These are phyloP conservation scores for Phytophthora melonis DNA, from an alignment of 352 stramenopile genomes.

Conservation along the genomic window DNA sequence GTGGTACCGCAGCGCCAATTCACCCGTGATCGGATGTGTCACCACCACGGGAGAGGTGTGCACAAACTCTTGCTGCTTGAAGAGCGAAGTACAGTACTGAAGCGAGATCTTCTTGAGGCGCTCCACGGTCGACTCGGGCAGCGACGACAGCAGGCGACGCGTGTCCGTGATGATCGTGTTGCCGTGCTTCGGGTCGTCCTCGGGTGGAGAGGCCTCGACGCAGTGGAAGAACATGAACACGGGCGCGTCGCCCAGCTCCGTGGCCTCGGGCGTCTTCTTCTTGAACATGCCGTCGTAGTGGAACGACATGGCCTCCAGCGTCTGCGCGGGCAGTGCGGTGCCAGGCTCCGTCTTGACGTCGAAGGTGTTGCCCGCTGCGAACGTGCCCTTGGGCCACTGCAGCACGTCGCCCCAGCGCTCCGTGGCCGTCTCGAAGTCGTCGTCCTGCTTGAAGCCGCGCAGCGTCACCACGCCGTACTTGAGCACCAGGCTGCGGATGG, in stretches of 20 bases:
- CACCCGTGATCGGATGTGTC: slow-evolving; percentile 26
- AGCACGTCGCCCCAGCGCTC: slow-evolving; percentile 32
- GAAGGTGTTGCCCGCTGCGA: slow-evolving; percentile 31
- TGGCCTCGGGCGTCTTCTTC: slow-evolving; percentile 33
- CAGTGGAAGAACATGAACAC: slow-evolving; percentile 39
- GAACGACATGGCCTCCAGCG: slow-evolving; percentile 33
- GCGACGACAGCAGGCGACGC: slow-evolving; percentile 22
- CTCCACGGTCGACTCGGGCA: slow-evolving; percentile 26
- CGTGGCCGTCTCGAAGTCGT: slow-evolving; percentile 29
- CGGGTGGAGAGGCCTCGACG: slow-evolving; percentile 19
- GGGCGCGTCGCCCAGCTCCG: slow-evolving; percentile 27
- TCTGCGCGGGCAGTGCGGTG: slow-evolving; percentile 23
- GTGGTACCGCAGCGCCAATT: slow-evolving; percentile 24
- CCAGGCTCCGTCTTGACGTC: slow-evolving; percentile 29
- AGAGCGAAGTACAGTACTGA: slow-evolving; percentile 21
- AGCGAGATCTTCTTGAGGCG: slow-evolving; percentile 34
- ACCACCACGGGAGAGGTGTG: slow-evolving; percentile 29
- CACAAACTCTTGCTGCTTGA: slow-evolving; percentile 2
- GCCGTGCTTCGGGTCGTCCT: slow-evolving; percentile 34
- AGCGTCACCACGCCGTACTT: slow-evolving; percentile 30
- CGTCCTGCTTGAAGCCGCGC: slow-evolving; percentile 34
- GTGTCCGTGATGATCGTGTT: slow-evolving; percentile 38
- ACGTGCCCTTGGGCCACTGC: slow-evolving; percentile 31
- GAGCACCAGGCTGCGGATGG: slow-evolving; percentile 26
- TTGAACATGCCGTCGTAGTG: slow-evolving; percentile 40